These are phyloP conservation scores for Shiraia bambusicola DNA, from an alignment of 2,329 filamentous ascomycete species.

Conservation along the genomic window DNA sequence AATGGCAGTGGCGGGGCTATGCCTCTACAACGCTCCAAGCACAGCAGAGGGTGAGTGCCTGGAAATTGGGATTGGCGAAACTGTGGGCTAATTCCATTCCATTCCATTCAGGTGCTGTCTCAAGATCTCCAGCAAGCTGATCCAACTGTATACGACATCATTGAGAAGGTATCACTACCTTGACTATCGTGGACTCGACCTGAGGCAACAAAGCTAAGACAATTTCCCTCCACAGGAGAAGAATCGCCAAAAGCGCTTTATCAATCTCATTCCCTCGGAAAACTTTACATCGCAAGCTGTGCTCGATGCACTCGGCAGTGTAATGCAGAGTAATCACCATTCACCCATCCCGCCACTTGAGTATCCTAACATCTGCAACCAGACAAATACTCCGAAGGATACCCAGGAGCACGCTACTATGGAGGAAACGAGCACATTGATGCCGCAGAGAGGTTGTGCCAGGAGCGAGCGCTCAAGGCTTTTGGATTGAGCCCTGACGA, in stretches of 20 bases:
- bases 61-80: not conserved
- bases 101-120: constrained; percentile 67
- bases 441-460: constrained; percentile 91
- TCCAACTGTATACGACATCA: constrained; percentile 81
- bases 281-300: constrained; percentile 98
- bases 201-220: constrained; percentile 18
- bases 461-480: constrained; percentile 86
- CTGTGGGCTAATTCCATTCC: too few relatives aligned
- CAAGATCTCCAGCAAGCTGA: constrained; percentile 81
- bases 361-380: constrained; percentile 44
- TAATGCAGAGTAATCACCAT: constrained; percentile 46
- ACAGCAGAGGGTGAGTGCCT: constrained; percentile 50
- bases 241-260: constrained; percentile 93
- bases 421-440: constrained; percentile 99
- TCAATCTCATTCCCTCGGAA: constrained; percentile 98
- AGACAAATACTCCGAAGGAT: constrained; percentile 99
- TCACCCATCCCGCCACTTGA: constrained; percentile 62
- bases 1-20: constrained; percentile 45
- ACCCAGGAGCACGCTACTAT: constrained; percentile 97
- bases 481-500: constrained; percentile 84
- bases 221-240: constrained; percentile 68
- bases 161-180: constrained; percentile 82
- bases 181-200: constrained; percentile 10
- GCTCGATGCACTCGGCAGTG: constrained; percentile 85
- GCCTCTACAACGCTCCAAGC: constrained; percentile 46